Base-by-base conservation (phyloP, 2,329 filamentous ascomycete species). In the Cryphonectria naterciae region DNA sequence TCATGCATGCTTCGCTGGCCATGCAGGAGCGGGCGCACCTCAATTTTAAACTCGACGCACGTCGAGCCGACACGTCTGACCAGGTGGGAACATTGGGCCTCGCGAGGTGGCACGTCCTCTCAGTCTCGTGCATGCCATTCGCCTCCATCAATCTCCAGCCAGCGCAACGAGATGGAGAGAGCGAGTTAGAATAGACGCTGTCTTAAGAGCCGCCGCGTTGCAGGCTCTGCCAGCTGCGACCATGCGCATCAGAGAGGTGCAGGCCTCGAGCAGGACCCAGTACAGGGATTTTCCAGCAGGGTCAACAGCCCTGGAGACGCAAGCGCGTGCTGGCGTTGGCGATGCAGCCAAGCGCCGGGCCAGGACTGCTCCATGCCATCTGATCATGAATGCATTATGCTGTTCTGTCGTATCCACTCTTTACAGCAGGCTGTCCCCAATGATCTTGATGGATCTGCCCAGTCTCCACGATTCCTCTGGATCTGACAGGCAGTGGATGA, bases 151-250 rank as follows among this genome's bases (percentile, higher is more conserved):
- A 54, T 43, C 32, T 63, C 61, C 32, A 4, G 2, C 60, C 61
- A 28, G 46, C 15, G n/a, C 35, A 25, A 43, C 32, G 32, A 35
- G 41, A 17, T 19, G 35, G 35, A 32, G 32, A 56, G 54, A 49
- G 22, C 2, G 17, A 22, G 6, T 22, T 22, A 4, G 22, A 43
- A 62, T 68, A 68, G 68, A 64, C 71, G 71, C 71, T 63, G 71
- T 71, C 69, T 72, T 69, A 68, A 71, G 68, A 72, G 71, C 71
- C 71, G 71, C 71, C 69, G 65, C 25, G 28, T 25, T 43, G 19
- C 66, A 25, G 67, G 67, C 37, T 65, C 41, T 19, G 49, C 22
- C 32, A 61, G 56, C 56, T 68, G 69, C 66, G 68, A 37, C 68
- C 71, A 52, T 64, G 61, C 62, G 68, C 68, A 41, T 46, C 37